Evolutionary conservation across 495 filamentous ascomycete genomes (phyloP).

Genomic region (Amniculicola lignicola): DNA sequence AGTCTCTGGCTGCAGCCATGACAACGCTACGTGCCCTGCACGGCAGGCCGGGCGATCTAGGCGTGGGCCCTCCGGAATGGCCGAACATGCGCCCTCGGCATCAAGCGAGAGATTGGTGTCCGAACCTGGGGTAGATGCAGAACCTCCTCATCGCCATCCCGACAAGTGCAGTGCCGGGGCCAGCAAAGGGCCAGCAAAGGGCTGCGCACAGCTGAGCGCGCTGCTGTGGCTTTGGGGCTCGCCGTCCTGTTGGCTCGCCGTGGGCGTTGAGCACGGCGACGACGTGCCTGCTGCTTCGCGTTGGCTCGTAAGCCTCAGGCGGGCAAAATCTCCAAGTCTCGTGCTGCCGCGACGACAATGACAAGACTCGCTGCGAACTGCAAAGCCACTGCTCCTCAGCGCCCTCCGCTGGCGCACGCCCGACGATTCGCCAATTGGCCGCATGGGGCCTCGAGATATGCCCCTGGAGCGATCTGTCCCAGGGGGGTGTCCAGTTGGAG

Average conservation of each 20-base stretch:
- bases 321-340: constrained; percentile 4
- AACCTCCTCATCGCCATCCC: constrained; percentile 9
- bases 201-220: constrained; percentile 16
- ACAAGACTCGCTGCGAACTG: too few relatives aligned
- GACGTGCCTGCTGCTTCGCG: background rate
- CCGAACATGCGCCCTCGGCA: constrained; percentile 15
- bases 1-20: too few relatives aligned
- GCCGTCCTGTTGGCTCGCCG: too few relatives aligned
- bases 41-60: background rate
- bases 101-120: constrained; percentile 19
- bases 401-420: constrained; percentile 8
- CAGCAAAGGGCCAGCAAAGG: background rate
- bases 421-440: constrained; percentile 3
- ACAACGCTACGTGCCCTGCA: background rate
- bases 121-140: constrained; percentile 27
- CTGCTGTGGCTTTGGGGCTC: too few relatives aligned
- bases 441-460: background rate
- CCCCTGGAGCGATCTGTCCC: constrained; percentile 20
- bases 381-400: constrained; percentile 21
- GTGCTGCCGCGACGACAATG: background rate
- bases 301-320: constrained; percentile 9
- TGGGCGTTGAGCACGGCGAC: background rate
- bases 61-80: background rate
- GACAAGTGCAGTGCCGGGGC: background rate
- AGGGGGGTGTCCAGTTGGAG: constrained; percentile 5